Evolutionary conservation across 2,329 filamentous ascomycete genomes (phyloP).

Genomic region (Hypoxylon sp.): DNA sequence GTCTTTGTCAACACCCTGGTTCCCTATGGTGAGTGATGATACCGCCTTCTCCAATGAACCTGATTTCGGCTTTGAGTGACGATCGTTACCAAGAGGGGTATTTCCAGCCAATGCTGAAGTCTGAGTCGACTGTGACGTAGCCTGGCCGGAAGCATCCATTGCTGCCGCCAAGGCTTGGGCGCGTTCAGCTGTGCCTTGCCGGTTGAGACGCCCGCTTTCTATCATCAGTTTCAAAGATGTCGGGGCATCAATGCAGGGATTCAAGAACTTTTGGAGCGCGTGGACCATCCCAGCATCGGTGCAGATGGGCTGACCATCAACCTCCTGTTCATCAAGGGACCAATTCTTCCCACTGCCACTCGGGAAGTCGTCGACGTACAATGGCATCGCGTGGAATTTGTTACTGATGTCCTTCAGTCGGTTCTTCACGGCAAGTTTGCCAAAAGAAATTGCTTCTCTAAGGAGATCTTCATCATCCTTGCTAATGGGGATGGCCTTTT

Average conservation of each 20-base stretch:
- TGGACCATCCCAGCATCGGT: conserved; percentile 67
- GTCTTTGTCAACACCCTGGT: conserved; percentile 39
- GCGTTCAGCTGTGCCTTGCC: conserved; percentile 58
- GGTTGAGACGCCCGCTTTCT: conserved; percentile 61
- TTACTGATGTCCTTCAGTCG: conserved; percentile 77
- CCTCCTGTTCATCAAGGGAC: conserved; percentile 72
- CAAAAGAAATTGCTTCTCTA: conserved; percentile 74
- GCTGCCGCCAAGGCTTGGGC: conserved; percentile 51
- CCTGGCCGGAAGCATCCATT: conserved; percentile 41
- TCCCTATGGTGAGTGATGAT: conserved; percentile 7
- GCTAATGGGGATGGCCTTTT: conserved; percentile 72
- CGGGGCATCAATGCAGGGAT: conserved; percentile 61
- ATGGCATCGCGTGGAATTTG: conserved; percentile 80
- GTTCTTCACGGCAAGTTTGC: conserved; percentile 72
- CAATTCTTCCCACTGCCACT: conserved; percentile 72
- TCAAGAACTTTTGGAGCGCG: conserved; percentile 67
- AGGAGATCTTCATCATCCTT: conserved; percentile 74
- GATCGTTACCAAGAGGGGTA: conserved; percentile 50
- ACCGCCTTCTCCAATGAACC: conserved; percentile 34
- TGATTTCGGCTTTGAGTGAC: conserved; percentile 49
- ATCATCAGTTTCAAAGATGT: conserved; percentile 64
- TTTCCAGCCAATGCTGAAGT: conserved; percentile 49
- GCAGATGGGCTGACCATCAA: conserved; percentile 63
- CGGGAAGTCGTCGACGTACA: conserved; percentile 79
- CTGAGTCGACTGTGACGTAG: conserved; percentile 36